A percentile compares a stretch with the other conserved stretches of the same genome.
Conservation (phyloP, 441 rosid genomes). For the Cnidoscolus chayamansa region DNA sequence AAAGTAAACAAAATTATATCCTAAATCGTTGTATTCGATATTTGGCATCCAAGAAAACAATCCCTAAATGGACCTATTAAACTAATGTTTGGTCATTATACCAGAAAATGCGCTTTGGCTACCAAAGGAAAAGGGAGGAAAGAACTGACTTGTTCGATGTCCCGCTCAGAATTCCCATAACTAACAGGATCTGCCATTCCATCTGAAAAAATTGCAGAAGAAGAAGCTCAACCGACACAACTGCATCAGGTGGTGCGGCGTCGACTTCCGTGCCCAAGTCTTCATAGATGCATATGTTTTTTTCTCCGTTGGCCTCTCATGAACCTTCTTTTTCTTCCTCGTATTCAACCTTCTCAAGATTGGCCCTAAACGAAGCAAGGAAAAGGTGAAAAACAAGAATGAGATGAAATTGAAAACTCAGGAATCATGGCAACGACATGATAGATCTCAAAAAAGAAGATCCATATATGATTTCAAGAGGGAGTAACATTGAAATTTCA, state of each 20-base stretch:
- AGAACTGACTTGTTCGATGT: conserved; percentile 66
- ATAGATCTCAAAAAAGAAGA: not conserved
- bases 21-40: too few species aligned
- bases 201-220: conserved; percentile 62
- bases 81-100: too few species aligned
- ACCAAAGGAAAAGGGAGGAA: not conserved
- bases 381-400: not conserved
- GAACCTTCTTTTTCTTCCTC: conserved; percentile 23
- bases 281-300: conserved; percentile 80
- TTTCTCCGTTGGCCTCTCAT: conserved; percentile 52
- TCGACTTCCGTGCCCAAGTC: conserved; percentile 62
- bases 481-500: not conserved
- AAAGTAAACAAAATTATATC: too few species aligned
- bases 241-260: conserved; percentile 50
- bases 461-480: not conserved
- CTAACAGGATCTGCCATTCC: conserved; percentile 97
- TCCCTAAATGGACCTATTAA: too few species aligned
- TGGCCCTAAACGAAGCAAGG: not conserved
- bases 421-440: conserved; percentile 3
- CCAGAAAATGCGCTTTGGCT: not conserved
- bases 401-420: conserved; percentile 27
- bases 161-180: conserved; percentile 71
- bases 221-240: conserved; percentile 41
- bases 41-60: too few species aligned
- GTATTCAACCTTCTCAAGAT: not conserved